Evolutionary conservation across 2,329 filamentous ascomycete species (phyloP).

Genomic region (Plenodomus lindquistii): DNA sequence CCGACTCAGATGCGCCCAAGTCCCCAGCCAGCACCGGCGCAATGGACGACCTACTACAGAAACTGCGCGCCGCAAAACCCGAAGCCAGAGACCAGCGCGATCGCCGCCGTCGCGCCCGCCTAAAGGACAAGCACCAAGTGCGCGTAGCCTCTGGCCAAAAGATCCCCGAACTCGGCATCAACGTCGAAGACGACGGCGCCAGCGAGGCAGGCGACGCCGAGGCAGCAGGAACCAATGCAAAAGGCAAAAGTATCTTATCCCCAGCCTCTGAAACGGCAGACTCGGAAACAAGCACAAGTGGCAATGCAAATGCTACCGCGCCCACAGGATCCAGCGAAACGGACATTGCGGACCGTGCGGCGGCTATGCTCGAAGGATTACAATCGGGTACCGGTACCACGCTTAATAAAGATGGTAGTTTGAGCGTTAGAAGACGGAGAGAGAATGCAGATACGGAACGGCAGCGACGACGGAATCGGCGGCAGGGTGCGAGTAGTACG

Average conservation of each 20-base stretch:
- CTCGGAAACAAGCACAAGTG: constrained; percentile 23
- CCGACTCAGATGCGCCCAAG: constrained; percentile 48
- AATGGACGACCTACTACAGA: constrained; percentile 95
- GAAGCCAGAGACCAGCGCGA: constrained; percentile 89
- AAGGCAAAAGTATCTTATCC: constrained; percentile 57
- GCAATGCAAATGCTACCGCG: constrained; percentile 49
- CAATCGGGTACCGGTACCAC: constrained; percentile 57
- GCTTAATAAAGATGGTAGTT: constrained; percentile 53
- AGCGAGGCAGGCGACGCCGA: constrained; percentile 6
- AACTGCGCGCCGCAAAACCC: constrained; percentile 88
- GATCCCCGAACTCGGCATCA: constrained; percentile 73
- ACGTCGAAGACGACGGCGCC: constrained; percentile 50
- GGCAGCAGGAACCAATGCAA: constrained; percentile 23
- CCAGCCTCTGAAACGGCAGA: constrained; percentile 48
- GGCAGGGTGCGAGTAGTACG: constrained; percentile 36
- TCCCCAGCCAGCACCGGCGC: constrained; percentile 78
- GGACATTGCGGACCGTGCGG: constrained; percentile 84
- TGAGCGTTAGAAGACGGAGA: constrained; percentile 65
- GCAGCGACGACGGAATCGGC: constrained; percentile 66
- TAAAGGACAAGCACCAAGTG: constrained; percentile 90
- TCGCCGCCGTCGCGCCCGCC: constrained; percentile 78
- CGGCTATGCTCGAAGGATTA: constrained; percentile 81
- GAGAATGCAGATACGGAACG: constrained; percentile 82
- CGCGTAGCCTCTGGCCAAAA: constrained; percentile 87
- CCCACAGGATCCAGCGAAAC: constrained; percentile 31